Evolutionary conservation across 1,139 yeast species (phyloP).

Genomic region (Taphrina pruni): DNA sequence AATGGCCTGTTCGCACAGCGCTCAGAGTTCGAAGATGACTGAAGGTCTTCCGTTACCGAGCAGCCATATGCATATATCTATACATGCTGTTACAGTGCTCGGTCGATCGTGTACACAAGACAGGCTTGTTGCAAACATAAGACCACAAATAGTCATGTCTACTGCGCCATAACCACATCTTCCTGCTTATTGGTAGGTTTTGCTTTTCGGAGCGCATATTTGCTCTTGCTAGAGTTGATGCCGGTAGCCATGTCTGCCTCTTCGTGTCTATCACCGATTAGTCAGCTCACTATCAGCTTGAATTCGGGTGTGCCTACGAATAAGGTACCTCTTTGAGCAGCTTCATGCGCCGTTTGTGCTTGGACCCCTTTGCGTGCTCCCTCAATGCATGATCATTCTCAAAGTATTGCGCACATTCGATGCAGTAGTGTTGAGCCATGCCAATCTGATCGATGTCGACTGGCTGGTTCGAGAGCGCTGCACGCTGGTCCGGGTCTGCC

Average conservation of each 20-base stretch:
- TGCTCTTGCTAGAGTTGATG: slow-evolving; percentile 25
- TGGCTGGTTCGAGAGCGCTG: slow-evolving; percentile 74
- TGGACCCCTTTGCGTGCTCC: slow-evolving; percentile 53
- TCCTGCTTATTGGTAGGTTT: slow-evolving; percentile 7
- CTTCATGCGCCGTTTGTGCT: slow-evolving; percentile 59
- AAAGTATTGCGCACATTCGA: slow-evolving; percentile 90
- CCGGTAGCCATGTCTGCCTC: slow-evolving; percentile 37
- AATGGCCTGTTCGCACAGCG: background rate
- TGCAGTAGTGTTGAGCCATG: slow-evolving; percentile 89
- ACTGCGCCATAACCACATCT: slow-evolving; percentile 29
- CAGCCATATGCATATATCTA: no score
- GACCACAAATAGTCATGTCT: background rate
- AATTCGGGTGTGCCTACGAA: slow-evolving; percentile 57
- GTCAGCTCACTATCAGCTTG: no score
- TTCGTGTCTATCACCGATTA: slow-evolving; percentile 18
- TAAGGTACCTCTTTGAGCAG: slow-evolving; percentile 79
- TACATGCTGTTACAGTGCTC: no score
- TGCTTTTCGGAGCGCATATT: slow-evolving; percentile 7
- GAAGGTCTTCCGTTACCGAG: no score
- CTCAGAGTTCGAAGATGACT: no score
- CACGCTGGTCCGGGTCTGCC: slow-evolving; percentile 65
- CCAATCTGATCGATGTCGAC: slow-evolving; percentile 92
- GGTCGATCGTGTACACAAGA: no score
- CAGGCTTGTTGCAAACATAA: no score
- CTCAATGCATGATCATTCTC: slow-evolving; percentile 77